Evolutionary conservation across 192 early-diverging fungal genomes (phyloP), one percentile per base, ranked within the genome.

Genomic region (Backusella luteola): DNA sequence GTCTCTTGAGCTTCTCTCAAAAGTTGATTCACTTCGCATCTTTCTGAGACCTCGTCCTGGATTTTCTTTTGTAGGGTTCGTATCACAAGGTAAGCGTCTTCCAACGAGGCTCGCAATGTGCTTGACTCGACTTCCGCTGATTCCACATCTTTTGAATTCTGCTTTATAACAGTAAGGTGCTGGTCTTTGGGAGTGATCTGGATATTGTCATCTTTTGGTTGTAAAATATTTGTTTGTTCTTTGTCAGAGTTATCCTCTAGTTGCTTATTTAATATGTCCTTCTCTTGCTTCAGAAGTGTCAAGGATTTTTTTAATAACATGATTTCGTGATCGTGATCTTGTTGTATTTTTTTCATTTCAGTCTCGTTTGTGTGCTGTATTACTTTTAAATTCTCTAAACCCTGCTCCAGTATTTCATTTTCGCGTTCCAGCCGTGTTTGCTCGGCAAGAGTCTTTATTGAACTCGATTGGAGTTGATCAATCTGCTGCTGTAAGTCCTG

Each of bases 1-100:
- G 68, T 69, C 21, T 69, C 68, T 38, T 69, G 68, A 4, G 68
- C 68, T 12, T 69, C 68, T 38, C 36, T 39, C n/a, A 69, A 69
- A 39, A 69, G 34, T 7, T 69, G 19, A 14, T 69, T 21, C 17
- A 41, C 38, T 23, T 69, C 68, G 12, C 2, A 2, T 38, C 23
- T 35, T 14, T 69, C n/a, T 3, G 8, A 3, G 4, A 1, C 21
- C 21, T 41, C 36, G 19, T 23, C 7, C 34, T 69, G n/a, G 6
- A 69, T 21, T 23, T 21, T 8, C 9, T 69, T 21, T 69, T 69
- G 36, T 7, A 69, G n/a, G 6, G 12, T 2, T 69, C 5, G 8
- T 17, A 69, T 69, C 11, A 41, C 9, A 0, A 23, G 0, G 17
- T 69, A 36, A 6, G 68, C 36, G 1, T 69, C 5, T 39, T 35